Base-by-base conservation (phyloP, 2,329 filamentous ascomycete genomes). In the Penicillium griseofulvum region DNA sequence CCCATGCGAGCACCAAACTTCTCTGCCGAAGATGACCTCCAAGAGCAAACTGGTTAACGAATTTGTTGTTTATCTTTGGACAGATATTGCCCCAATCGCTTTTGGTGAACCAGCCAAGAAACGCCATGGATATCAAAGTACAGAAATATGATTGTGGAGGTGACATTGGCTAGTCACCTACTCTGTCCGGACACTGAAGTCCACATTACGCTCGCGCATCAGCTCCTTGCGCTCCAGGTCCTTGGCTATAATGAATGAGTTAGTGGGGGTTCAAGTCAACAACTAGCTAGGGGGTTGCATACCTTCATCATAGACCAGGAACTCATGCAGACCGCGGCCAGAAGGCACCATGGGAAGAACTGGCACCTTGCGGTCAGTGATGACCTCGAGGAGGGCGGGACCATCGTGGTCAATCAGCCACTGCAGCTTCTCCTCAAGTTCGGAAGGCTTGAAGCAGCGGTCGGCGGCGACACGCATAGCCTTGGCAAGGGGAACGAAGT, bases 331-430 rank as follows among this genome's bases (percentile, higher is more conserved):
- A 56, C 83, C 93, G 59, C 84, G 87, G 36, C 94, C 94, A 37
- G 85, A 87, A 4, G 93, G 93, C 44, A 99, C 94, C 94, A 97
- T 97, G 36, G 94, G 94, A 68, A 97, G 79, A n/a, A 99, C 93
- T 44, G 93, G 93, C 26, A 78, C 77, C 70, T 79, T 87, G 71
- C 84, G 83, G 74, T 97, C 94, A 4, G 90, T 94, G 49, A 96
- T 82, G 51, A 99, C 88, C 78, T 97, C 93, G 57, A 99, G 81
- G 61, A 97, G 82, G 38, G 92, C 92, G 19, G 94, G 94, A n/a
- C 93, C 94, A 29, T 97, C 89, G 6, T 84, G 86, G 67, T 91
- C 83, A 65, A 97, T 89, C 71, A 97, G 83, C 91, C 94, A 97
- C 76, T 88, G 85, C 61, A 99, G 80, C 67, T 84, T 86, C 44